These are phyloP conservation scores for Macrolepiota dolichaula DNA, from an alignment of 768 basidiomycete genomes.

Conservation along the genomic window DNA sequence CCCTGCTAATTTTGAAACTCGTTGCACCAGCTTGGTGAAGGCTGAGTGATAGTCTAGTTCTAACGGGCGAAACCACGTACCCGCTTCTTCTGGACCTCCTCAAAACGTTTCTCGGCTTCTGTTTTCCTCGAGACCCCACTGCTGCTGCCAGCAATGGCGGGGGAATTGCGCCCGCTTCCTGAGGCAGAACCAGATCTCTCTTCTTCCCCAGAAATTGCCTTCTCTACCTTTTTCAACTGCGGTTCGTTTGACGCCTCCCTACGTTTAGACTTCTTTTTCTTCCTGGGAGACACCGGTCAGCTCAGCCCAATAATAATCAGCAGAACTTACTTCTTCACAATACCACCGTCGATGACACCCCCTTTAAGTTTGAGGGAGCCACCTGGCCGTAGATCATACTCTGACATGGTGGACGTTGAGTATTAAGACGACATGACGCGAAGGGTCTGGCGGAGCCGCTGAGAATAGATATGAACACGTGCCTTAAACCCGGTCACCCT, in stretches of 20 bases:
- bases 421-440: slow-evolving; percentile 11
- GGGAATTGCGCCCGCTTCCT: slow-evolving; percentile 59
- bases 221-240: slow-evolving; percentile 46
- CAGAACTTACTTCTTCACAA: slow-evolving; percentile 72
- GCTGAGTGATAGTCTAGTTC: slow-evolving; percentile 1
- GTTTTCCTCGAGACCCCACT: slow-evolving; percentile 63
- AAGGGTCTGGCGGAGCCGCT: not conserved
- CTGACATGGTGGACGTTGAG: slow-evolving; percentile 53
- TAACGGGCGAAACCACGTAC: slow-evolving; percentile 40
- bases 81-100: slow-evolving; percentile 78
- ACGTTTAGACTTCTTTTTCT: slow-evolving; percentile 81
- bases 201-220: slow-evolving; percentile 41
- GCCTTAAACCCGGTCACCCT: slow-evolving; percentile 11
- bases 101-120: slow-evolving; percentile 84
- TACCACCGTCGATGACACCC: slow-evolving; percentile 72
- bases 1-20: slow-evolving; percentile 71
- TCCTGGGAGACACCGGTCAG: slow-evolving; percentile 26
- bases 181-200: slow-evolving; percentile 38
- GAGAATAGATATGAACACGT: slow-evolving; percentile 19
- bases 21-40: slow-evolving; percentile 57
- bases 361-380: slow-evolving; percentile 90
- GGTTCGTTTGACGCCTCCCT: slow-evolving; percentile 44
- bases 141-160: slow-evolving; percentile 44
- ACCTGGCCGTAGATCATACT: slow-evolving; percentile 82
- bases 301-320: slow-evolving; percentile 11